Base-by-base conservation (phyloP, 805 yeast species). In the Sugiyamaella chiloensis region DNA sequence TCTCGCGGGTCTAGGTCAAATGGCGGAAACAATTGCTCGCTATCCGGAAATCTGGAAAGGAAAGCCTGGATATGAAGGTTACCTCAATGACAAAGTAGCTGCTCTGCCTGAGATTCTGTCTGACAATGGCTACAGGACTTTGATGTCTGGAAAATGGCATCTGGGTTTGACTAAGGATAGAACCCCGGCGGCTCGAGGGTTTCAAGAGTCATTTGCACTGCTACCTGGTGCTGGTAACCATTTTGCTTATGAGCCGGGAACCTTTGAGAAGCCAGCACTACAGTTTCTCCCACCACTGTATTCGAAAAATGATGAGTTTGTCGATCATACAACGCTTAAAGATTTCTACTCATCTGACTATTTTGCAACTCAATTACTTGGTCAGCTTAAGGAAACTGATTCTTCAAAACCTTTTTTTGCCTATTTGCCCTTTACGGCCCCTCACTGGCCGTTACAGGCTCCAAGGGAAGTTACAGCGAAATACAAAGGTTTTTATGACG, bases 381-480 rank as follows among this genome's bases (percentile, higher is more conserved):
- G 69, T 23, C 70, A 61, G 36, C 57, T 73, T 46, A 7, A 26
- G 11, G 34, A 51, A 5, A 47, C 39, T n/a, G 51, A 40, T 24
- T 19, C 46, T 41, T 53, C 59, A 6, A 53, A 60, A 11, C 84
- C 84, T 7, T 79, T 76, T 52, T 75, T 78, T 48, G 78, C 80
- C 2, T 61, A 68, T 20, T 63, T 80, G 48, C 79, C 83, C 5
- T 79, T 76, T 55, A 78, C 83, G 3, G 84, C 85, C 1, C 85
- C 84, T 2, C 84, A 79, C 57, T 80, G 85, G 84, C 85, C 85
- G 8, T 70, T 72, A 55, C 84, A 79, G 60, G 84, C 84, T 1
- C 82, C 82, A 4, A 60, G 61, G 42, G 74, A 73, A 4, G 58
- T 67, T 5, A 66, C 78, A 43, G 69, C 61, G 4, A 76, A 78